These are phyloP conservation scores for Sugiyamaella mastotermitis DNA, from an alignment of 805 yeast genomes.

Conservation along the genomic window DNA sequence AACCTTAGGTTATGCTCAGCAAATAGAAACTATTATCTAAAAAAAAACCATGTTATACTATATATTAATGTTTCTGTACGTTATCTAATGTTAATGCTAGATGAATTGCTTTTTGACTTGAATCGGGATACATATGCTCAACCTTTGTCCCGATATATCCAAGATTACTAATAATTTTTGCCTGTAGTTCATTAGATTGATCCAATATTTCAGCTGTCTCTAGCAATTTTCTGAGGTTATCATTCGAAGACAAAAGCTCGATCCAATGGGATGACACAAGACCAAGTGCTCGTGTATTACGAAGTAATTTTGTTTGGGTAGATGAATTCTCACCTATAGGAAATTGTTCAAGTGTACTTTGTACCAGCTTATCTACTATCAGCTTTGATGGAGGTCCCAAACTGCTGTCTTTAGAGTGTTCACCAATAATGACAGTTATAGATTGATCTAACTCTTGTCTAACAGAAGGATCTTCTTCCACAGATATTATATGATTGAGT, in stretches of 20 bases:
- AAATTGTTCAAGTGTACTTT: neutral
- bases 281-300: too few relatives aligned
- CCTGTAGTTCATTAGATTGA: neutral
- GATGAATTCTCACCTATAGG: neutral
- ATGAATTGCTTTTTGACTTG: neutral
- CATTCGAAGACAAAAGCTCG: too few relatives aligned
- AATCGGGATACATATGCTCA: neutral
- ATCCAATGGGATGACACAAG: too few relatives aligned
- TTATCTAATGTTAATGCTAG: neutral
- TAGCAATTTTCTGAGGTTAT: neutral
- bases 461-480: slow-evolving; percentile 12
- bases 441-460: slow-evolving; percentile 2
- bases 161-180: neutral
- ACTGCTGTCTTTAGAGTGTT: neutral
- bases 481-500: neutral
- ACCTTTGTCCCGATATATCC: neutral
- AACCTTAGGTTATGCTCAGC: slow-evolving; percentile 80
- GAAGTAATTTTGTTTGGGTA: too few relatives aligned
- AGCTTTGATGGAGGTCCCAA: too few relatives aligned
- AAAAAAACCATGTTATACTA: too few relatives aligned
- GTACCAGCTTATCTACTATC: neutral
- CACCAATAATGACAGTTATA: slow-evolving; percentile 1
- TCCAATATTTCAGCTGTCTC: neutral
- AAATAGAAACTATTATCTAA: slow-evolving; percentile 84
- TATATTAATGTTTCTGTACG: too few relatives aligned